Evolutionary conservation across 257 asterid species (phyloP).

Genomic region (Penstemon barbatus): DNA sequence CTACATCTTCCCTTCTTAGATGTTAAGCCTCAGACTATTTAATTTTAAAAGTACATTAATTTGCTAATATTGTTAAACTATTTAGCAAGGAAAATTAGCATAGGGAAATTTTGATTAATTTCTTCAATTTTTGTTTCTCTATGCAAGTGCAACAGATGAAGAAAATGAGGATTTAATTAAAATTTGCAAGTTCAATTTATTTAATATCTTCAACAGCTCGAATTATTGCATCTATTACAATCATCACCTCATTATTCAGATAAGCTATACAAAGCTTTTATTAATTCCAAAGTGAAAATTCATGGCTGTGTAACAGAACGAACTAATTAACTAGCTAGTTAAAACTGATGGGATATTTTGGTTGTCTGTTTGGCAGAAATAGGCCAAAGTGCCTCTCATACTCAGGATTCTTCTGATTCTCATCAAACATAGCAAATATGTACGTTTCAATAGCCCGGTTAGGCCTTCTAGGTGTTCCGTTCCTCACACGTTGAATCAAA

Average conservation of each 20-base stretch:
- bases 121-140: too few relatives aligned
- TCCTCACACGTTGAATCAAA: conserved; percentile 19
- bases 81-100: too few relatives aligned
- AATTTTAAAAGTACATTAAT: not conserved
- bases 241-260: not conserved
- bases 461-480: conserved; percentile 21
- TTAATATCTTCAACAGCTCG: too few relatives aligned
- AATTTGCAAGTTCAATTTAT: too few relatives aligned
- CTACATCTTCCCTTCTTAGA: conserved; percentile 26
- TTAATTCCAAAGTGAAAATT: not conserved
- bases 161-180: too few relatives aligned
- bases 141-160: too few relatives aligned
- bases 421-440: conserved; percentile 25
- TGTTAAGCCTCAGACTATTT: conserved; percentile 1
- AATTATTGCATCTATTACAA: not conserved
- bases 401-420: conserved; percentile 16
- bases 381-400: conserved; percentile 19
- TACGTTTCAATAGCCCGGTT: conserved; percentile 22
- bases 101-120: too few relatives aligned
- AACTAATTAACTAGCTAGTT: not conserved
- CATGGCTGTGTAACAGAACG: not conserved
- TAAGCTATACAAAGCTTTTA: not conserved
- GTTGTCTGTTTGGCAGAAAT: conserved; percentile 11
- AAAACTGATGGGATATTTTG: conserved; percentile 14
- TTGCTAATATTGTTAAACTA: too few relatives aligned